Evolutionary conservation across 192 early-diverging fungal species (phyloP).

Genomic region (Coemansia sp.): DNA sequence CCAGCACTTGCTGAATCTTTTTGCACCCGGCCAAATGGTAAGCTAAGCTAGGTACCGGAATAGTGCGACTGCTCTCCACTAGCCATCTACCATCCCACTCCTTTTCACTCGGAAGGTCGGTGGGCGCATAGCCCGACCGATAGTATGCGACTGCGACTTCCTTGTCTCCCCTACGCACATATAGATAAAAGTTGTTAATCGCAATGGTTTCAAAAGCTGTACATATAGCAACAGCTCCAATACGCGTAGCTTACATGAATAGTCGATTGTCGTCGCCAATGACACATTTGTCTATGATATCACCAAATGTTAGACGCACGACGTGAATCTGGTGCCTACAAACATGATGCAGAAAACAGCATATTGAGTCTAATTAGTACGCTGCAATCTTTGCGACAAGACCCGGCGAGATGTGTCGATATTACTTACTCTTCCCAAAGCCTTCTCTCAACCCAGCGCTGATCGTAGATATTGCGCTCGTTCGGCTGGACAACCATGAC

Average conservation of each 20-base stretch:
- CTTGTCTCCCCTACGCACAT: slow-evolving; percentile 58
- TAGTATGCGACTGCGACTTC: slow-evolving; percentile 91
- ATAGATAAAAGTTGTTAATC: background rate
- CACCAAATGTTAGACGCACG: slow-evolving; percentile 55
- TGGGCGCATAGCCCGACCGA: slow-evolving; percentile 89
- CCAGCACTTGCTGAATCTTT: slow-evolving; percentile 94
- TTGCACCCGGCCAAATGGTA: slow-evolving; percentile 96
- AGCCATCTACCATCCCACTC: slow-evolving; percentile 91
- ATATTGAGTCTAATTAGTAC: background rate
- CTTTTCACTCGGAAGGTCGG: slow-evolving; percentile 79
- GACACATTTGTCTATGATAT: slow-evolving; percentile 65
- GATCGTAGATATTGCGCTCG: slow-evolving; percentile 95
- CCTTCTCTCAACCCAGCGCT: slow-evolving; percentile 60
- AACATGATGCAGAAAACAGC: background rate
- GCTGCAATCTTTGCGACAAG: background rate
- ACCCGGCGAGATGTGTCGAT: background rate
- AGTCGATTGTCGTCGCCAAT: slow-evolving; percentile 60
- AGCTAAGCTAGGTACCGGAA: slow-evolving; percentile 88
- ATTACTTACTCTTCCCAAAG: slow-evolving; percentile 52
- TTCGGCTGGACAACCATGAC: slow-evolving; percentile 89
- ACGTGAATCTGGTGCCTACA: slow-evolving; percentile 36
- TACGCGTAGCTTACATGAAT: slow-evolving; percentile 63
- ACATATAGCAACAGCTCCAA: background rate
- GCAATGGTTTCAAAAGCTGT: background rate
- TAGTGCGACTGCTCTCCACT: slow-evolving; percentile 78